Percentiles rank a stretch among this genome's conserved stretches.
phyloP scores from a whole-genome alignment of 2,329 filamentous ascomycete genomes.

The Aspergillus neoniger region DNA sequence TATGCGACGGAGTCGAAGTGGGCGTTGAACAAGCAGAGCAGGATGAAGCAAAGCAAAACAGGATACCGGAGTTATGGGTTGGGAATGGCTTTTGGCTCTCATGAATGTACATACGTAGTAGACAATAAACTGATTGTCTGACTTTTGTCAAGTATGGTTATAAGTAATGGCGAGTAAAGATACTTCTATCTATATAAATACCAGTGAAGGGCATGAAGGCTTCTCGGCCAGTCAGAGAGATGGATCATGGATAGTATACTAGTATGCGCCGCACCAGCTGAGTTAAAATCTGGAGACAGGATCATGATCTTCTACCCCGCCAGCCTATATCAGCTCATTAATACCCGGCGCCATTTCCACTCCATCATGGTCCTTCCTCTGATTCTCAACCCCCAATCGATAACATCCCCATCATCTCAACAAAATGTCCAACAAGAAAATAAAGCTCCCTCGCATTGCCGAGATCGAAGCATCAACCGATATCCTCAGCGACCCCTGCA shows the following conservation, averaged over 20 bases:
- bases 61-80: not conserved
- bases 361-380: not conserved
- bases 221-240: no score
- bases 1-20: conserved; percentile 56
- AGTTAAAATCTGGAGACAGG: no score
- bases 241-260: no score
- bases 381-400: not conserved
- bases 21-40: conserved; percentile 22
- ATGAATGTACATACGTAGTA: not conserved
- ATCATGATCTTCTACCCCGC: no score
- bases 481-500: conserved; percentile 17
- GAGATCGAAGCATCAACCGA: conserved; percentile 23
- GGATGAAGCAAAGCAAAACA: not conserved
- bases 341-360: no score
- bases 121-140: not conserved
- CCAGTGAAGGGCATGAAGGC: no score
- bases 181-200: no score
- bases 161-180: no score
- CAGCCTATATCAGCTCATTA: no score
- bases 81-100: not conserved
- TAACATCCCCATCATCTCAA: not conserved
- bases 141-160: no score
- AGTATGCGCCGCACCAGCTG: no score
- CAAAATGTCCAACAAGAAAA: not conserved
- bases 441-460: conserved; percentile 16